These are phyloP conservation scores for Evansstolkia leycettana DNA, from an alignment of 495 filamentous ascomycete species.

Conservation along the genomic window DNA sequence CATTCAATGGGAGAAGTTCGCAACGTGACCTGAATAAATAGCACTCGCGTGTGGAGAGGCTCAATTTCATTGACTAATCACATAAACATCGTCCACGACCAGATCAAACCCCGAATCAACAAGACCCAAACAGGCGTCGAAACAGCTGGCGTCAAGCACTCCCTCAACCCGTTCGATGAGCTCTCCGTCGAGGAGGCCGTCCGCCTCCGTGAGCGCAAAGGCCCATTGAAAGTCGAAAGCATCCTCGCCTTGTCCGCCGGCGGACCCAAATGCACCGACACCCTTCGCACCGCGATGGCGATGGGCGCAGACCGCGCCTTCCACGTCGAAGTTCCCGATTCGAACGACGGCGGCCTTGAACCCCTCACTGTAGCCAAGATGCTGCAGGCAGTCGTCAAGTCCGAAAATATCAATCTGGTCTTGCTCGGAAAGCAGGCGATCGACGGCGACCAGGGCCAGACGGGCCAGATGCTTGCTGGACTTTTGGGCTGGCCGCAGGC, in stretches of 20 bases:
- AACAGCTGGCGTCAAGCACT: constrained; percentile 86
- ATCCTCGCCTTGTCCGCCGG: constrained; percentile 85
- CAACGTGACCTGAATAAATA: background rate
- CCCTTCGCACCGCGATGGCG: constrained; percentile 91
- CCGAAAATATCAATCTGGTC: constrained; percentile 80
- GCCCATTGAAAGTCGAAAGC: constrained; percentile 53
- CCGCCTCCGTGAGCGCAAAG: constrained; percentile 74
- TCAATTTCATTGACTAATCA: no score
- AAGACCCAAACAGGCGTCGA: constrained; percentile 88
- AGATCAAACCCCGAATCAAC: constrained; percentile 98
- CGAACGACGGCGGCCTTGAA: constrained; percentile 50
- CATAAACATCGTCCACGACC: background rate
- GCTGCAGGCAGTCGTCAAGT: constrained; percentile 59
- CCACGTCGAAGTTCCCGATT: constrained; percentile 60
- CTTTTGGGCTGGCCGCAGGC: constrained; percentile 87
- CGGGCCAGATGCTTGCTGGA: constrained; percentile 95
- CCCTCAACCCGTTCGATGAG: constrained; percentile 98
- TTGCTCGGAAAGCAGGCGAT: constrained; percentile 96
- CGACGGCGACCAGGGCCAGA: constrained; percentile 92
- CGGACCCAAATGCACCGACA: constrained; percentile 72
- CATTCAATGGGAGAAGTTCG: background rate
- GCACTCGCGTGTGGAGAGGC: no score
- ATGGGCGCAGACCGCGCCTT: constrained; percentile 93
- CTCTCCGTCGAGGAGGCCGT: constrained; percentile 94
- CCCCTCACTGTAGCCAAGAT: constrained; percentile 86